Percentiles rank a stretch among this genome's conserved stretches.
These are phyloP conservation scores for Collariella sp. DNA, from an alignment of 495 filamentous ascomycete genomes.

Conservation along the genomic window DNA sequence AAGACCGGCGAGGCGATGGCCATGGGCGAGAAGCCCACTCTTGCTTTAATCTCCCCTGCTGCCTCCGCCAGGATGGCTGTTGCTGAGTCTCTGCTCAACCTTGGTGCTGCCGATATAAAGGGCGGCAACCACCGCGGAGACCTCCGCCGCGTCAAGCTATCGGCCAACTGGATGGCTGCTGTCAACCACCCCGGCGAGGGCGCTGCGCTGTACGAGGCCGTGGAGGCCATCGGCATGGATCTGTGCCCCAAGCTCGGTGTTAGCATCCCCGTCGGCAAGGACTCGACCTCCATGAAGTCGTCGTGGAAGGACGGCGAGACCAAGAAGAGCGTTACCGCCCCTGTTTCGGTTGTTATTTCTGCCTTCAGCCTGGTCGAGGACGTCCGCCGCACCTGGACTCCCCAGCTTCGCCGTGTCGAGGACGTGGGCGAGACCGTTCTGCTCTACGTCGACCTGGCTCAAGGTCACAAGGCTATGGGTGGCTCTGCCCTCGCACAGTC, in stretches of 20 bases:
- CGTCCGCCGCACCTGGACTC: slow-evolving; percentile 84
- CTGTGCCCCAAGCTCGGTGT: slow-evolving; percentile 72
- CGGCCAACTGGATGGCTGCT: slow-evolving; percentile 98
- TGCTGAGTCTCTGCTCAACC: slow-evolving; percentile 85
- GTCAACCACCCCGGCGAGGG: slow-evolving; percentile 89
- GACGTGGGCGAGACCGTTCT: slow-evolving; percentile 86
- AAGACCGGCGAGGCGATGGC: slow-evolving; percentile 91
- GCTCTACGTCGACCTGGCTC: slow-evolving; percentile 83
- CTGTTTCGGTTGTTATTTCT: slow-evolving; percentile 81
- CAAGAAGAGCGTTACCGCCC: slow-evolving; percentile 82
- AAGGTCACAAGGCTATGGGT: slow-evolving; percentile 68
- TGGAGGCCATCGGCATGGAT: slow-evolving; percentile 87
- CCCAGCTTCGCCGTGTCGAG: slow-evolving; percentile 68
- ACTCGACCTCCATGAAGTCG: slow-evolving; percentile 98
- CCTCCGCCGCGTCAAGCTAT: slow-evolving; percentile 70
- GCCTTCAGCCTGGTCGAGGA: slow-evolving; percentile 78
- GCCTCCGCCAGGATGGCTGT: slow-evolving; percentile 97
- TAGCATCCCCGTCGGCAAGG: slow-evolving; percentile 92
- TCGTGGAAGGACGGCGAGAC: slow-evolving; percentile 74
- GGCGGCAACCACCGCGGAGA: slow-evolving; percentile 42
- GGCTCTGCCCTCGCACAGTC: slow-evolving; percentile 91
- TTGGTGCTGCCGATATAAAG: slow-evolving; percentile 76
- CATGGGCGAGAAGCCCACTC: slow-evolving; percentile 87
- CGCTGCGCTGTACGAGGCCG: slow-evolving; percentile 88
- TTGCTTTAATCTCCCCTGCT: slow-evolving; percentile 83